These are phyloP conservation scores for Symbiotaphrina buchneri DNA, from an alignment of 495 filamentous ascomycete genomes.

Conservation along the genomic window DNA sequence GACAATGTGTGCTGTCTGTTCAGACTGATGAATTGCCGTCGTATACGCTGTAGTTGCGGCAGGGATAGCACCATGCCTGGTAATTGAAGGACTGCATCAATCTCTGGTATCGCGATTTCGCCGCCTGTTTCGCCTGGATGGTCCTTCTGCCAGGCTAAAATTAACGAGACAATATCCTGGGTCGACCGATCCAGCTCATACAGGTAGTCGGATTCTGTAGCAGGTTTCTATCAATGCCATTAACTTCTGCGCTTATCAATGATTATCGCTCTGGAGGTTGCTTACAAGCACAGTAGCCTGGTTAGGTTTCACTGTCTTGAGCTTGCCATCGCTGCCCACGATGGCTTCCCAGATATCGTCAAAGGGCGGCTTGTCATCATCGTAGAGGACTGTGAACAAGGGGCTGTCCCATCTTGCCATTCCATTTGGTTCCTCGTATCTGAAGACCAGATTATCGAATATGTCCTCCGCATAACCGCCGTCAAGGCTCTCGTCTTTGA, in stretches of 20 bases:
- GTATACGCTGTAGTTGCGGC: constrained; percentile 59
- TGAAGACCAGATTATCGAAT: constrained; percentile 82
- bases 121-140: constrained; percentile 34
- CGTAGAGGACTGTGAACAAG: constrained; percentile 70
- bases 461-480: constrained; percentile 26
- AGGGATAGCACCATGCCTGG: constrained; percentile 29
- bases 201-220: constrained; percentile 54
- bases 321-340: constrained; percentile 27
- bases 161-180: constrained; percentile 54
- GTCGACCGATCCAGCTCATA: constrained; percentile 71
- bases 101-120: constrained; percentile 19
- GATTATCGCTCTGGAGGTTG: not conserved
- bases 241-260: not conserved
- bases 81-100: constrained; percentile 22
- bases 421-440: constrained; percentile 89
- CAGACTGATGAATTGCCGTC: constrained; percentile 68
- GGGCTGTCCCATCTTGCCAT: constrained; percentile 93
- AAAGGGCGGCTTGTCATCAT: constrained; percentile 43
- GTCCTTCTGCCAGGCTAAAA: constrained; percentile 50
- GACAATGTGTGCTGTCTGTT: constrained; percentile 35
- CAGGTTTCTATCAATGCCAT: constrained; percentile 20
- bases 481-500: constrained; percentile 9
- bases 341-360: constrained; percentile 66
- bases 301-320: constrained; percentile 46
- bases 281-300: constrained; percentile 51